Conservation (phyloP, 345 rosid species). For the Lepidium didymum region DNA sequence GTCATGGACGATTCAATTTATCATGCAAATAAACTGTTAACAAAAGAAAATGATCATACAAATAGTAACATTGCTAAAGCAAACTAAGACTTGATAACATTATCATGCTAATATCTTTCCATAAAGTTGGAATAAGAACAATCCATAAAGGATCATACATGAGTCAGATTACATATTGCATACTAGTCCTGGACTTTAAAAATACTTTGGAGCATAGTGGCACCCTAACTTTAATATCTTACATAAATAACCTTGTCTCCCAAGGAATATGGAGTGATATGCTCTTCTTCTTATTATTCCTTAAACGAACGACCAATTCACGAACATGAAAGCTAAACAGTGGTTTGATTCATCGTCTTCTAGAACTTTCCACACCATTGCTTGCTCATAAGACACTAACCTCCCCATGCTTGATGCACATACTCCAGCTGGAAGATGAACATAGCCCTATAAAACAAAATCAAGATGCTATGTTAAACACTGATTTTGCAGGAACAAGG, state of each 20-base stretch:
- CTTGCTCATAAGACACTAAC: constrained; percentile 72
- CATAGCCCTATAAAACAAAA: constrained; percentile 46
- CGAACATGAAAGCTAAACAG: constrained; percentile 79
- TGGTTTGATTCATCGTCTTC: constrained; percentile 66
- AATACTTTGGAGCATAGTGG: not conserved
- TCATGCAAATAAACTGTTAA: not conserved
- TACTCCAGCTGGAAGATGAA: constrained; percentile 67
- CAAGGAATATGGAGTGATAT: not conserved
- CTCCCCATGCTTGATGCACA: constrained; percentile 91
- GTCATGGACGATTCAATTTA: not conserved
- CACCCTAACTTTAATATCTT: constrained; percentile 21
- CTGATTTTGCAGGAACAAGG: not conserved
- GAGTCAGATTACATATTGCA: constrained; percentile 20
- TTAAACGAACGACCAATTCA: constrained; percentile 87
- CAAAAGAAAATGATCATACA: not conserved
- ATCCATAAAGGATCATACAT: constrained; percentile 7
- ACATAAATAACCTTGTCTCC: constrained; percentile 7
- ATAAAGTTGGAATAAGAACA: not conserved
- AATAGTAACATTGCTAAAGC: not conserved
- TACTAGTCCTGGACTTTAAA: not conserved
- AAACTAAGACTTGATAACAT: not conserved
- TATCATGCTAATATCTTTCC: constrained; percentile 3
- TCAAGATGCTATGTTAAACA: not conserved
- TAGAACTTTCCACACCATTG: constrained; percentile 81
- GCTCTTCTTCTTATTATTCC: not conserved